Evolutionary conservation across 257 asterid genomes (phyloP).

Genomic region (Primulina eburnea): DNA sequence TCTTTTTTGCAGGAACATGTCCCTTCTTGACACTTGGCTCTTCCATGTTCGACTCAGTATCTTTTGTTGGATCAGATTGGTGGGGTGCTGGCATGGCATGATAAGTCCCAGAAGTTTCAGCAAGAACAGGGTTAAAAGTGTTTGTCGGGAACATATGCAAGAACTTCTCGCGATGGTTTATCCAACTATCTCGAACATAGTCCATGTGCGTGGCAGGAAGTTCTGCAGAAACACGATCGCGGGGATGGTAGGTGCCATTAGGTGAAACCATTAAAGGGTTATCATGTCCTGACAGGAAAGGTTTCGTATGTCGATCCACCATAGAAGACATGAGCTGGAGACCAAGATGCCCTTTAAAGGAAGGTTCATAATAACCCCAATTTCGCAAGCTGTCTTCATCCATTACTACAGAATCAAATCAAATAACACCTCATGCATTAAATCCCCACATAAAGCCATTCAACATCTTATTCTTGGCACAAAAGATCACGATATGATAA

Average conservation of each 20-base stretch:
- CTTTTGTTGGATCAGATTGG: conserved; percentile 51
- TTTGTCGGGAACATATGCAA: conserved; percentile 68
- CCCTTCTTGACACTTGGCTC: conserved; percentile 52
- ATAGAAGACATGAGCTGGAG: conserved; percentile 84
- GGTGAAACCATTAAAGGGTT: conserved; percentile 54
- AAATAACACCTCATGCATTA: conserved; percentile 30
- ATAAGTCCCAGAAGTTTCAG: conserved; percentile 64
- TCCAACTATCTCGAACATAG: conserved; percentile 77
- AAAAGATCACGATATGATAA: conserved; percentile 7
- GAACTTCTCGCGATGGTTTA: conserved; percentile 74
- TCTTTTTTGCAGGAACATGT: conserved; percentile 51
- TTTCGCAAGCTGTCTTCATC: conserved; percentile 87
- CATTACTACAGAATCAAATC: conserved; percentile 55
- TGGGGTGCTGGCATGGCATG: conserved; percentile 62
- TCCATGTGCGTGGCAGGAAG: conserved; percentile 70
- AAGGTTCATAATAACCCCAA: conserved; percentile 93
- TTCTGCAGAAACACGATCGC: conserved; percentile 55
- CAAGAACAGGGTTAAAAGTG: conserved; percentile 46
- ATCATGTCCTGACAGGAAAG: conserved; percentile 61
- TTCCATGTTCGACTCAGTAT: conserved; percentile 38
- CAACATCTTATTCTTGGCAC: conserved; percentile 18
- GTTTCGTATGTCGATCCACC: conserved; percentile 70
- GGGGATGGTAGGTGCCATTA: conserved; percentile 60
- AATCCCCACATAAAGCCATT: conserved; percentile 16
- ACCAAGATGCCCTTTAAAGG: conserved; percentile 61